Base-by-base conservation (phyloP, 495 filamentous ascomycete species). In the Articulospora tetracladia region DNA sequence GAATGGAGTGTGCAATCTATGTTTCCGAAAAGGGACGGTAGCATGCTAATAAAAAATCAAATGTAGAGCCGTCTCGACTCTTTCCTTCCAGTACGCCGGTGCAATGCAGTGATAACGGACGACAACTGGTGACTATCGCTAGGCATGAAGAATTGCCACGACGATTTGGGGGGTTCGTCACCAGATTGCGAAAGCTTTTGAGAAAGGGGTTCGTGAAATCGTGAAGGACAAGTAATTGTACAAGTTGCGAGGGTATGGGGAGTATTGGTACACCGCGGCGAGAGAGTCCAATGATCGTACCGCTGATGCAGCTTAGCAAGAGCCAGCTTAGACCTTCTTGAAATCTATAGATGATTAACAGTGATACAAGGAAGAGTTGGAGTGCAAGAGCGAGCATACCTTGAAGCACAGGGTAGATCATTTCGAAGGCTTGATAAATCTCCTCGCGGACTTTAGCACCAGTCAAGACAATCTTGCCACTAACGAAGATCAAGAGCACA, bases 391-490 rank as follows among this genome's bases (percentile, higher is more conserved):
- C 24, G n/a, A 46, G 36, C 64, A 44, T 78, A 95, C 92, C 92
- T 78, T 91, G 90, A 63, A 98, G 83, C 77, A 98, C 94, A 73
- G 94, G 94, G 70, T 97, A 97, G 82, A 98, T 98, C 85, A 96
- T 86, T 79, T 98, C 94, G 69, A 98, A 98, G 22, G 93, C 93
- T 72, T 94, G 91, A 70, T 98, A 98, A 68, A 98, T 98, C 79
- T 98, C 94, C 77, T 98, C 94, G 61, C 94, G 89, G 58, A 98
- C 93, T 74, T 98, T 98, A 54, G 94, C 94, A 64, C 94, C 94
- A 58, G 95, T 98, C 73, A 98, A 78, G 69, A 98, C 95, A 61
- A 98, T 98, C 83, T 98, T 98, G 66, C 94, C 94, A 68, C 89
- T 93, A 72, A 98, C 94, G 80, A 98, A 98, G 72, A 98, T 98